Conservation (phyloP, 768 basidiomycete genomes). For the Ramaria sp. region DNA sequence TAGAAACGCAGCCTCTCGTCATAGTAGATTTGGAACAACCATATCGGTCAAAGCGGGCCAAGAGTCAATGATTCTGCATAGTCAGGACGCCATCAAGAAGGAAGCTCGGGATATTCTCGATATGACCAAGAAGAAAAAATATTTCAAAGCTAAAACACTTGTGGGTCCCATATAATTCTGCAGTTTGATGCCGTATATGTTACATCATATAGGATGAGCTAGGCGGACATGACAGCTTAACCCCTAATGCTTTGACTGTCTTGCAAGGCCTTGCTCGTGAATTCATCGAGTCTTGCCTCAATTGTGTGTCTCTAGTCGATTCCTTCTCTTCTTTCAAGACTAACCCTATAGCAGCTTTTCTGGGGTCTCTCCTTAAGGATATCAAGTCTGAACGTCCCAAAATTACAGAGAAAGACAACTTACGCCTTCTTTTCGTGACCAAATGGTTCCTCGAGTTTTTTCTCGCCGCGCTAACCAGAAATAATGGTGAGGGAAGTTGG, state of each 20-base stretch:
- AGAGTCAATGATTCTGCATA: constrained; percentile 63
- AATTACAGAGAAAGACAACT: constrained; percentile 90
- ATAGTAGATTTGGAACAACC: constrained; percentile 95
- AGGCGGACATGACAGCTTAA: constrained; percentile 54
- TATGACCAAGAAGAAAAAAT: constrained; percentile 47
- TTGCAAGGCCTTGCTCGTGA: constrained; percentile 60
- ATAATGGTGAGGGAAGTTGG: constrained; percentile 27
- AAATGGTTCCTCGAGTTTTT: constrained; percentile 95
- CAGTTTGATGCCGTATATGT: background rate
- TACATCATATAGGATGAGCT: constrained; percentile 42
- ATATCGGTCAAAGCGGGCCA: constrained; percentile 67
- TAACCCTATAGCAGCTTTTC: constrained; percentile 50
- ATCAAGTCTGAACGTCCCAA: constrained; percentile 87
- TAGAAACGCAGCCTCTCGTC: constrained; percentile 57
- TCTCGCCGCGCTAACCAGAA: constrained; percentile 34
- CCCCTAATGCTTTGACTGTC: constrained; percentile 47
- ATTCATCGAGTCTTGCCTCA: constrained; percentile 80
- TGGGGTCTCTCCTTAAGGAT: constrained; percentile 77
- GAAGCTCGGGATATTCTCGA: constrained; percentile 67
- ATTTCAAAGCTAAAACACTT: constrained; percentile 46
- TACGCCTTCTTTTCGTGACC: constrained; percentile 75
- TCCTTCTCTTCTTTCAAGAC: constrained; percentile 14
- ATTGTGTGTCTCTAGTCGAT: constrained; percentile 49
- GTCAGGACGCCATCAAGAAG: constrained; percentile 65
- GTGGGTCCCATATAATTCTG: constrained; percentile 5